These are phyloP conservation scores for Schwanniomyces sp. DNA, from an alignment of 805 yeast genomes.

Conservation along the genomic window DNA sequence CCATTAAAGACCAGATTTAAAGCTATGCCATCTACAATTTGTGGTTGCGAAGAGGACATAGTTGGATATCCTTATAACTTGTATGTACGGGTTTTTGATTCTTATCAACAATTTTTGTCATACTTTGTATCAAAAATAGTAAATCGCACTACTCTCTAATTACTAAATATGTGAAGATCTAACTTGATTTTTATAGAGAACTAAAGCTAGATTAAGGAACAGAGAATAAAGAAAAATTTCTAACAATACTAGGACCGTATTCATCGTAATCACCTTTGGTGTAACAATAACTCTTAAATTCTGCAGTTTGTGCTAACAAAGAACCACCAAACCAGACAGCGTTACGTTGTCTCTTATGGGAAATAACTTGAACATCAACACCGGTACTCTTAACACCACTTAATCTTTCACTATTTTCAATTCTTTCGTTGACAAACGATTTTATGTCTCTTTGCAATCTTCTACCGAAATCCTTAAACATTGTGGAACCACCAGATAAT, in stretches of 20 bases:
- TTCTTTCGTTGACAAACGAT: conserved; percentile 83
- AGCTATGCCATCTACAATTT: conserved; percentile 48
- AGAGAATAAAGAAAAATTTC: conserved; percentile 92
- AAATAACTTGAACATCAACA: conserved; percentile 93
- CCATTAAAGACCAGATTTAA: conserved; percentile 54
- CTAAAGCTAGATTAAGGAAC: conserved; percentile 55
- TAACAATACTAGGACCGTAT: conserved; percentile 94
- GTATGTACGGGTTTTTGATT: background rate
- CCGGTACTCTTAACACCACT: conserved; percentile 84
- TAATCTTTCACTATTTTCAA: conserved; percentile 72
- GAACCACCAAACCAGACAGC: conserved; percentile 99
- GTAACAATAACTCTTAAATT: conserved; percentile 93
- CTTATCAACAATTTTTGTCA: background rate
- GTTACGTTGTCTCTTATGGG: conserved; percentile 95
- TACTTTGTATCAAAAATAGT: background rate
- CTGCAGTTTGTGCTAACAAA: conserved; percentile 93
- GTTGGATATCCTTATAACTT: background rate
- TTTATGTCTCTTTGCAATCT: conserved; percentile 94
- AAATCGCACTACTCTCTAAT: background rate
- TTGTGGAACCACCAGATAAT: conserved; percentile 95
- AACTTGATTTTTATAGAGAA: background rate
- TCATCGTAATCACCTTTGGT: conserved; percentile 97
- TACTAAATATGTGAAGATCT: background rate
- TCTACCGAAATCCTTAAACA: conserved; percentile 98
- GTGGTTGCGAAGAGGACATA: conserved; percentile 28